A percentile compares a stretch with the other conserved stretches of the same genome.
phyloP scores from a whole-genome alignment of 2,329 filamentous ascomycete species.

The Colletotrichum eremochloae region DNA sequence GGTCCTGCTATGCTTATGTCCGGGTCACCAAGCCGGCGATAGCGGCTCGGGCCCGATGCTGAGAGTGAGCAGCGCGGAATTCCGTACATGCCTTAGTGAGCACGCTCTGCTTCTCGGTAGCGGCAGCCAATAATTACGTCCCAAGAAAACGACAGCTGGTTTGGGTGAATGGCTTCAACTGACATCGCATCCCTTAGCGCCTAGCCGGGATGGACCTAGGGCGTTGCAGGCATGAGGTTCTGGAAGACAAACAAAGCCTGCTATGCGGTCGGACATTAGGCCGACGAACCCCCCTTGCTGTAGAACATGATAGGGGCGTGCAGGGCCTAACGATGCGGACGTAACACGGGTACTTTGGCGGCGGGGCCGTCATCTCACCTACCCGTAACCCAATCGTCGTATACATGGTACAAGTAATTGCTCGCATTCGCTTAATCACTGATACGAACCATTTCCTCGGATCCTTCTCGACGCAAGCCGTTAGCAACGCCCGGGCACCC shows the following conservation, averaged over 20 bases:
- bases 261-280: not conserved
- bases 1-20: slow-evolving; percentile 2
- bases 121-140: not conserved
- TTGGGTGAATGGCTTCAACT: not conserved
- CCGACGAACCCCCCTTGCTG: not conserved
- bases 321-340: not conserved
- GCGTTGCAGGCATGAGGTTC: not conserved
- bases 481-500: slow-evolving; percentile 6
- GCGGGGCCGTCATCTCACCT: too few relatives aligned
- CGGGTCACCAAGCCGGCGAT: slow-evolving; percentile 10
- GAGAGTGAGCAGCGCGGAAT: not conserved
- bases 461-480: not conserved
- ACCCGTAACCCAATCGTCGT: not conserved
- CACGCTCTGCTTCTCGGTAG: not conserved
- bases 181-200: not conserved
- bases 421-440: slow-evolving; percentile 16
- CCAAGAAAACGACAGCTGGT: not conserved
- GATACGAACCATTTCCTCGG: not conserved
- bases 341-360: not conserved
- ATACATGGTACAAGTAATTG: not conserved
- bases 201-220: not conserved
- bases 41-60: not conserved
- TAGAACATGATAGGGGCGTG: not conserved
- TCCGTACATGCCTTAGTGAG: not conserved
- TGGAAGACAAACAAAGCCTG: not conserved